A percentile compares a stretch with the other conserved stretches of the same genome.
phyloP scores from a whole-genome alignment of 2,329 filamentous ascomycete genomes.

The Ascosphaera apis region DNA sequence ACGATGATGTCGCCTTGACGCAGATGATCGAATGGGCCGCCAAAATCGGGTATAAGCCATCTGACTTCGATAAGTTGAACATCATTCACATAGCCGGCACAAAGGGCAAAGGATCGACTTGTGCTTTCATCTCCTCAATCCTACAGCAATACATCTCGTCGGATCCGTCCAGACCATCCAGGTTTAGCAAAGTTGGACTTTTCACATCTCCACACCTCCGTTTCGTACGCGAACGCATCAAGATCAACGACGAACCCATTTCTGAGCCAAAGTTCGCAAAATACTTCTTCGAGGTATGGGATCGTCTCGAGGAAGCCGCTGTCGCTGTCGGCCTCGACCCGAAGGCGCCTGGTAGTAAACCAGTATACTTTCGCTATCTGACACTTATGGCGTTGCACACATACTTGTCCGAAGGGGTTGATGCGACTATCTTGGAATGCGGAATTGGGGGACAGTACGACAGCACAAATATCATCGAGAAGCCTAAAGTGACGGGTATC shows the following conservation, averaged over 20 bases:
- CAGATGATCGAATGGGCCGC: constrained; percentile 61
- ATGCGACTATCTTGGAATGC: constrained; percentile 67
- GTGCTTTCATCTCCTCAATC: constrained; percentile 61
- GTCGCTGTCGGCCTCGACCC: constrained; percentile 29
- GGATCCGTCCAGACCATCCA: constrained; percentile 11
- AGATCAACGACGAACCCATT: constrained; percentile 51
- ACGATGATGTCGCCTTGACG: constrained; percentile 54
- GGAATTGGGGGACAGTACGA: constrained; percentile 90
- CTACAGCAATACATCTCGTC: constrained; percentile 37
- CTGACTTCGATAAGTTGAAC: constrained; percentile 35
- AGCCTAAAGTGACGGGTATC: constrained; percentile 48
- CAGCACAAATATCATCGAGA: constrained; percentile 61
- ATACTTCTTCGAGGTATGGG: constrained; percentile 75
- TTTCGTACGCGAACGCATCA: constrained; percentile 63
- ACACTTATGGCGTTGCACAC: constrained; percentile 73
- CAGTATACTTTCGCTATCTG: constrained; percentile 79
- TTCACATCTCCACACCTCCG: constrained; percentile 75
- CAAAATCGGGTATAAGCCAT: constrained; percentile 53
- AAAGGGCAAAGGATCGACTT: constrained; percentile 68
- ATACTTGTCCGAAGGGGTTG: constrained; percentile 53
- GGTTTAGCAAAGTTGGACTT: constrained; percentile 40
- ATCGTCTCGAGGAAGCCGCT: constrained; percentile 33
- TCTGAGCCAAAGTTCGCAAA: constrained; percentile 43
- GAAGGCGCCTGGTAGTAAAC: constrained; percentile 38
- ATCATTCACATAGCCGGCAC: constrained; percentile 45